Evolutionary conservation across 257 asterid species (phyloP).

Genomic region (Linderniella brevidens): DNA sequence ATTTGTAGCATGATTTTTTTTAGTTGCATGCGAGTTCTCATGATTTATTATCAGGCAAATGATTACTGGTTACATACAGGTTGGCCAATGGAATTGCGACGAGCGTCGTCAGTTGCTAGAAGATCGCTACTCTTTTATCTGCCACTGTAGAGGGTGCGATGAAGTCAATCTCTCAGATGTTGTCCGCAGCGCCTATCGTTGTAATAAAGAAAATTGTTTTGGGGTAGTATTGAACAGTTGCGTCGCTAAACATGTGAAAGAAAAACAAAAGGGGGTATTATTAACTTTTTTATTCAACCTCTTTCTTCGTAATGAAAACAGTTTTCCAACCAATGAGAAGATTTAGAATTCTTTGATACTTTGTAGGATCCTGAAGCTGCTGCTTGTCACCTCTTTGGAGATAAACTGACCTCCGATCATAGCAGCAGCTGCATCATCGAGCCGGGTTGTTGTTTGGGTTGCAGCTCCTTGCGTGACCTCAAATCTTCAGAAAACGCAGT

Average conservation of each 20-base stretch:
- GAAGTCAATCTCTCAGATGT: slow-evolving; percentile 60
- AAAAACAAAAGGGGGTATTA: slow-evolving; percentile 21
- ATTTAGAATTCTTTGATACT: too few relatives aligned
- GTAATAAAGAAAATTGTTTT: slow-evolving; percentile 38
- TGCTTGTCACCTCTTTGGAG: too few relatives aligned
- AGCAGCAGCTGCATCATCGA: slow-evolving; percentile 9
- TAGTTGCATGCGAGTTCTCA: not conserved
- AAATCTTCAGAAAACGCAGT: slow-evolving; percentile 32
- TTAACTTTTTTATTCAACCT: not conserved
- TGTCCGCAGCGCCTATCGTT: slow-evolving; percentile 46
- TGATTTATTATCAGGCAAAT: not conserved
- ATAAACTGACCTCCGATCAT: not conserved
- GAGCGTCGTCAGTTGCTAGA: slow-evolving; percentile 47
- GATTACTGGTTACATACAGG: slow-evolving; percentile 39
- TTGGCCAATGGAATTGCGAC: slow-evolving; percentile 56
- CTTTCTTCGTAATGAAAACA: too few relatives aligned
- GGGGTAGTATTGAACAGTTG: slow-evolving; percentile 56
- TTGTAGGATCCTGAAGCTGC: too few relatives aligned
- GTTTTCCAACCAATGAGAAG: too few relatives aligned
- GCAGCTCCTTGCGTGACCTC: slow-evolving; percentile 43
- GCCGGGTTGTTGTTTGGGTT: slow-evolving; percentile 48
- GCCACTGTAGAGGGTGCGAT: slow-evolving; percentile 74
- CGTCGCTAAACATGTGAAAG: slow-evolving; percentile 35
- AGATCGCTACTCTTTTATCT: slow-evolving; percentile 60
- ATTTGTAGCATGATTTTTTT: not conserved